Evolutionary conservation across 106 monocot genomes (phyloP).

Genomic region (Alisma plantagoaquatica): DNA sequence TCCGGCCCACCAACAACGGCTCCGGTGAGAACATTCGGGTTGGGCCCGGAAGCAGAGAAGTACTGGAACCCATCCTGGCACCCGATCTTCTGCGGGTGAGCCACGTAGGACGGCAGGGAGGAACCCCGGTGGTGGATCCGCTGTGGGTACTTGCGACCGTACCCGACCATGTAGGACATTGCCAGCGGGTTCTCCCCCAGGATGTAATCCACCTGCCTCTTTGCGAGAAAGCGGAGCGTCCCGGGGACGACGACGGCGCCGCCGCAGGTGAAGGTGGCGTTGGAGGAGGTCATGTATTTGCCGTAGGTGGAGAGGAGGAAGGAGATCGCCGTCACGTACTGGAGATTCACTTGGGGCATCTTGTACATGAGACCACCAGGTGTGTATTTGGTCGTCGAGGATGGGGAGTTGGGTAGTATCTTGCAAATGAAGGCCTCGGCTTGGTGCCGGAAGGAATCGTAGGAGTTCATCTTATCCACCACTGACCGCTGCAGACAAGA

Average conservation of each 20-base stretch:
- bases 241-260: conserved; percentile 39
- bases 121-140: too few species aligned
- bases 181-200: too few species aligned
- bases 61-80: too few species aligned
- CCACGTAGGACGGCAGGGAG: too few species aligned
- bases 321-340: conserved; percentile 60
- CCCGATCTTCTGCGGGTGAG: too few species aligned
- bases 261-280: conserved; percentile 26
- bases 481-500: conserved; percentile 17
- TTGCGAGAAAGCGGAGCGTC: conserved; percentile 57
- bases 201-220: conserved; percentile 34
- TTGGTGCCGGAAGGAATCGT: conserved; percentile 34
- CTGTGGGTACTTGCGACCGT: too few species aligned
- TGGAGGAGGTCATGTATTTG: conserved; percentile 41
- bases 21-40: too few species aligned
- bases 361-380: conserved; percentile 75
- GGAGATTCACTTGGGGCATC: conserved; percentile 46
- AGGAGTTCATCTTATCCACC: conserved; percentile 28
- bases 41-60: too few species aligned
- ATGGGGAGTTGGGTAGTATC: conserved; percentile 45
- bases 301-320: conserved; percentile 50
- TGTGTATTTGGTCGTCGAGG: conserved; percentile 43
- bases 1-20: conserved; percentile 69
- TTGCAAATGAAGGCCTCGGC: conserved; percentile 62
- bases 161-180: too few species aligned